Conservation (phyloP, 768 basidiomycete species). For the Leccinellum albellum region DNA sequence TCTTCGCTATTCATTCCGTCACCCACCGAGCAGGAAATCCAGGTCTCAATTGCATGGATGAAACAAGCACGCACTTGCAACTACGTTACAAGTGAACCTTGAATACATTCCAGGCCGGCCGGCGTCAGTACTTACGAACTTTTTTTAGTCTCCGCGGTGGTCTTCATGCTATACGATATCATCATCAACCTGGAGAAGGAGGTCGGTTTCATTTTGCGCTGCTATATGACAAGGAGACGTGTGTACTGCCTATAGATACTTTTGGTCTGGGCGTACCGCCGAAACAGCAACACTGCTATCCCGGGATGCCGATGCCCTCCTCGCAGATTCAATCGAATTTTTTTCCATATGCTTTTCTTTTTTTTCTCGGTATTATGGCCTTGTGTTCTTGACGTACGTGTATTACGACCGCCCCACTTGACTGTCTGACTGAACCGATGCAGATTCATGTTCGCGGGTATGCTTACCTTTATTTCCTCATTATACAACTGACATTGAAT, state of each 20-base stretch:
- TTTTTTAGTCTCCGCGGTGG: constrained; percentile 11
- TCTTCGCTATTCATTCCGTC: constrained; percentile 1
- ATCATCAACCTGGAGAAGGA: constrained; percentile 19
- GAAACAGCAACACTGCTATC: background rate
- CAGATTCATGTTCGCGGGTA: constrained; percentile 18
- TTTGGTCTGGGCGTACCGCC: constrained; percentile 15
- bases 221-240: background rate
- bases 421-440: background rate
- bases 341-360: constrained; percentile 18
- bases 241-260: constrained; percentile 3
- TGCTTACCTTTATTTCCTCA: background rate
- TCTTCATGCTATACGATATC: constrained; percentile 22
- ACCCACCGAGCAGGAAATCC: constrained; percentile 2
- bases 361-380: constrained; percentile 25
- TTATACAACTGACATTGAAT: background rate
- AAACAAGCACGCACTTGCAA: constrained; percentile 15
- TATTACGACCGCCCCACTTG: no score
- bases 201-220: background rate
- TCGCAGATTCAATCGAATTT: background rate
- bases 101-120: background rate
- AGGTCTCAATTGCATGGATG: constrained; percentile 1
- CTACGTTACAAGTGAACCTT: constrained; percentile 10
- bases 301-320: background rate
- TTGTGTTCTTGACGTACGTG: constrained; percentile 19
- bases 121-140: background rate